These are phyloP conservation scores for Psidium guajava DNA, from an alignment of 345 rosid species.

Conservation along the genomic window DNA sequence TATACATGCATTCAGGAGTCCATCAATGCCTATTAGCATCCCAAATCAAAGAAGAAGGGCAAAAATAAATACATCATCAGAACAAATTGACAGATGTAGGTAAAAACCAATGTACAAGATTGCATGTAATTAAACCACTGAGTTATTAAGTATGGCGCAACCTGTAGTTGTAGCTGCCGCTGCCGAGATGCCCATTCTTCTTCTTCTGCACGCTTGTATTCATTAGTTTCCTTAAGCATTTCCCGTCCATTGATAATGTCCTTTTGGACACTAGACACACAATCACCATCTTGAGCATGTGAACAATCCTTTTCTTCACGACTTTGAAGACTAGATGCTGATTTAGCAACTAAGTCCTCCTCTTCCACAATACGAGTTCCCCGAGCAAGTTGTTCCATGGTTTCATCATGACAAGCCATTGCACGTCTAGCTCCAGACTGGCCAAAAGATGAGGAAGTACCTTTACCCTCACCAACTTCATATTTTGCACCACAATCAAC, in stretches of 20 bases:
- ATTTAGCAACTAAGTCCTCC: conserved; percentile 8
- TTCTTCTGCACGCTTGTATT: conserved; percentile 67
- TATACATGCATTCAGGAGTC: neutral
- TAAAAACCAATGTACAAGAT: neutral
- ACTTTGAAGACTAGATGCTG: conserved; percentile 7
- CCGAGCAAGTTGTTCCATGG: neutral
- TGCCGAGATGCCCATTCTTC: conserved; percentile 87
- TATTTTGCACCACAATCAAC: conserved; percentile 3
- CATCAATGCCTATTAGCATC: neutral
- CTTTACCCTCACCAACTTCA: neutral
- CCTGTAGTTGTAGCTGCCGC: conserved; percentile 62
- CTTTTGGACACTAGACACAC: conserved; percentile 3
- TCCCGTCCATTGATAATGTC: conserved; percentile 58
- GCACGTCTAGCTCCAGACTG: conserved; percentile 1
- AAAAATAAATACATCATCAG: neutral
- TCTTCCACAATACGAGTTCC: conserved; percentile 1
- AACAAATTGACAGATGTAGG: neutral
- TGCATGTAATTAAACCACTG: neutral
- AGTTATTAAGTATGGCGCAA: conserved; percentile 1
- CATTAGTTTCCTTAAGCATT: conserved; percentile 75
- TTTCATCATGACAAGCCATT: neutral
- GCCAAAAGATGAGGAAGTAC: conserved; percentile 3
- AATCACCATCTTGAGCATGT: conserved; percentile 9
- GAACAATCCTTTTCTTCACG: neutral
- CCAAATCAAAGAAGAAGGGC: neutral